These are phyloP conservation scores for Cutaneotrichosporon cavernicola DNA, from an alignment of 1,284 basidiomycete species.

Conservation along the genomic window DNA sequence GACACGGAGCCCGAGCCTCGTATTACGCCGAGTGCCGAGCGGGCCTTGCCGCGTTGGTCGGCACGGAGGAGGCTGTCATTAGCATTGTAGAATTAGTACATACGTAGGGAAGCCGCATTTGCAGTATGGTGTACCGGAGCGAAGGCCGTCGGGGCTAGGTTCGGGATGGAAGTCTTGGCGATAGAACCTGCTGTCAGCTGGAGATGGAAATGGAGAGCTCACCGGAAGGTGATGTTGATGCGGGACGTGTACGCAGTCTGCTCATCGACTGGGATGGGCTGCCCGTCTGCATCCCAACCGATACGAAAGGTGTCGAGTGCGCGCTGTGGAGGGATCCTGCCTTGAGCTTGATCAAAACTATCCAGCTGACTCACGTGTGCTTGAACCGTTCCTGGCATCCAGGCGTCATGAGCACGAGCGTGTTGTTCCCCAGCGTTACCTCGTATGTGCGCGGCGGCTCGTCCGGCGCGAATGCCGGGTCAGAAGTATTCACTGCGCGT, in stretches of 20 bases:
- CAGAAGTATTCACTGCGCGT: conserved; percentile 52
- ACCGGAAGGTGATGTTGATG: conserved; percentile 83
- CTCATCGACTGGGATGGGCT: conserved; percentile 31
- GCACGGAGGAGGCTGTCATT: conserved; percentile 47
- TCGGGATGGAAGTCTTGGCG: conserved; percentile 68
- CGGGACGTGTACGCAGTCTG: conserved; percentile 63
- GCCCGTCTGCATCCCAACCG: conserved; percentile 48
- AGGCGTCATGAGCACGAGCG: conserved; percentile 88
- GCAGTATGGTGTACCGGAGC: conserved; percentile 59
- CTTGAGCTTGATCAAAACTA: neutral
- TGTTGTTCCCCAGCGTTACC: conserved; percentile 78
- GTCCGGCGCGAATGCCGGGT: conserved; percentile 58
- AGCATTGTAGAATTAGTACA: conserved; percentile 20
- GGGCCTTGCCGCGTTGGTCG: conserved; percentile 53
- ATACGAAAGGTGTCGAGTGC: conserved; percentile 75
- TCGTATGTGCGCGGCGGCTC: conserved; percentile 70
- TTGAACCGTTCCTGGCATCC: conserved; percentile 88
- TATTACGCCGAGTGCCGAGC: conserved; percentile 13
- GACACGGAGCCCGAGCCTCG: neutral
- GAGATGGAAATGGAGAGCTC: neutral
- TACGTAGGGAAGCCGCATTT: conserved; percentile 72
- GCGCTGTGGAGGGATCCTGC: conserved; percentile 66
- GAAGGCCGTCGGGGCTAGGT: conserved; percentile 24
- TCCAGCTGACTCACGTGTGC: conserved; percentile 46
- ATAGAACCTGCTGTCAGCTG: conserved; percentile 33